Evolutionary conservation across 208 protist species (phyloP).

Genomic region (Trypanosoma cruzi): DNA sequence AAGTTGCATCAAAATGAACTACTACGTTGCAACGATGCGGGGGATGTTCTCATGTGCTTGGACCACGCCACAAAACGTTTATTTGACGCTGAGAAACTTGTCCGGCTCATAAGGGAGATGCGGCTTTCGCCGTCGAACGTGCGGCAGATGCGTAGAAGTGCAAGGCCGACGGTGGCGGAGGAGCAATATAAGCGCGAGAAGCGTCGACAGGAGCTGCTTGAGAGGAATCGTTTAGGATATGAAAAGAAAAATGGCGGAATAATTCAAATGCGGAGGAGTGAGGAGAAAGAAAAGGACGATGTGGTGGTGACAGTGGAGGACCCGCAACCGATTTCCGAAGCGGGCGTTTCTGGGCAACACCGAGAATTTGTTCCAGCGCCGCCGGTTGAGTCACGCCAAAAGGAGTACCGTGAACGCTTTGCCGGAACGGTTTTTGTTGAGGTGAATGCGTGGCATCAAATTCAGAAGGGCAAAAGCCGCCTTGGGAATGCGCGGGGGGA

Average conservation of each 20-base stretch:
- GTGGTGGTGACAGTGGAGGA: not conserved
- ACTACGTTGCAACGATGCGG: conserved; percentile 36
- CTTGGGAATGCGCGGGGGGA: not conserved
- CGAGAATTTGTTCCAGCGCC: not conserved
- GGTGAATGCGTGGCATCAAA: conserved; percentile 5
- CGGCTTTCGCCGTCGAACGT: conserved; percentile 33
- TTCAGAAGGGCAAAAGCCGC: not conserved
- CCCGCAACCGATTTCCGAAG: not conserved
- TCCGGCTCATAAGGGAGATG: conserved; percentile 27
- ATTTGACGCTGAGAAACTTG: conserved; percentile 44
- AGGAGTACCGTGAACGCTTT: conserved; percentile 10
- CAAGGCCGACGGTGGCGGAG: conserved; percentile 29
- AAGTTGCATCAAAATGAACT: conserved; percentile 41
- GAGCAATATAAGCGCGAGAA: conserved; percentile 26
- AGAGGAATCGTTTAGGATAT: not conserved
- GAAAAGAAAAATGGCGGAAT: not conserved
- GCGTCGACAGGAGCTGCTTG: conserved; percentile 16
- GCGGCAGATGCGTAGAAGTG: conserved; percentile 41
- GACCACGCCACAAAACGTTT: conserved; percentile 27
- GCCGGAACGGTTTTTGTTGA: conserved; percentile 8
- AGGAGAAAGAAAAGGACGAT: not conserved
- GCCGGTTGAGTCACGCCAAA: conserved; percentile 2
- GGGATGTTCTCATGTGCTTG: conserved; percentile 42
- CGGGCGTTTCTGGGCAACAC: not conserved
- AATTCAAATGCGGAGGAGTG: not conserved